These are phyloP conservation scores for Mortierella sp. DNA, from an alignment of 371 early-diverging fungal genomes.

Conservation along the genomic window DNA sequence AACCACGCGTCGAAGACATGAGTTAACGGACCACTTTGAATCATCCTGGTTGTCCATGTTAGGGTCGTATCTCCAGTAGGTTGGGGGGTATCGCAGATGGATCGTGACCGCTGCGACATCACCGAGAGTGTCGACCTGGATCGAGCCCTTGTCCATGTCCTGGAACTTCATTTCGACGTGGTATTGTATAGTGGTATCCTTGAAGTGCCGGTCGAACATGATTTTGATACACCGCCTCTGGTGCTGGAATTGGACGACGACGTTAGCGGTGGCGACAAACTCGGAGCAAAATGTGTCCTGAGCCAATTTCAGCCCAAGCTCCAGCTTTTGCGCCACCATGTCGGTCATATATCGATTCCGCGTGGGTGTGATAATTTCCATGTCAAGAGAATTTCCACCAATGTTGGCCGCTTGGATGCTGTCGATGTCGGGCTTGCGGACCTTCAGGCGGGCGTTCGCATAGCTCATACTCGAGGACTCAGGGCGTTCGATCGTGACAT, in stretches of 20 bases:
- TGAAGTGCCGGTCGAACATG: slow-evolving; percentile 28
- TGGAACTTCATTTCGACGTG: slow-evolving; percentile 48
- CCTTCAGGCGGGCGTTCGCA: slow-evolving; percentile 21
- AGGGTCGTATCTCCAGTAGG: slow-evolving; percentile 42
- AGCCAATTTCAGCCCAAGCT: slow-evolving; percentile 32
- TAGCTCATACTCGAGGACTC: neutral
- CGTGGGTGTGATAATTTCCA: neutral
- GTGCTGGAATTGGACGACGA: slow-evolving; percentile 26
- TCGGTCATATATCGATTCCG: neutral
- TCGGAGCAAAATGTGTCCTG: slow-evolving; percentile 24
- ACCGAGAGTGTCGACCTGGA: slow-evolving; percentile 15
- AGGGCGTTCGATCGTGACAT: slow-evolving; percentile 23
- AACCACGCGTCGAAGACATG: slow-evolving; percentile 38
- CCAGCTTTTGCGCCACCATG: slow-evolving; percentile 19
- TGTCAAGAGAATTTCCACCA: neutral
- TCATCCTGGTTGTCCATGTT: slow-evolving; percentile 15
- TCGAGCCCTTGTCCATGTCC: slow-evolving; percentile 42
- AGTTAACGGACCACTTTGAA: slow-evolving; percentile 16
- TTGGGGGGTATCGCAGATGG: slow-evolving; percentile 37
- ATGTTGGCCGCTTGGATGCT: slow-evolving; percentile 12
- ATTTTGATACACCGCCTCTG: slow-evolving; percentile 24
- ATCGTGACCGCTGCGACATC: slow-evolving; percentile 20
- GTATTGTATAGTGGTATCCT: slow-evolving; percentile 34
- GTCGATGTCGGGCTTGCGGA: slow-evolving; percentile 12
- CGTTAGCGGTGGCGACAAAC: slow-evolving; percentile 16